phyloP scores from a whole-genome alignment of 768 basidiomycete genomes.

The Fomitopsis pulvina region DNA sequence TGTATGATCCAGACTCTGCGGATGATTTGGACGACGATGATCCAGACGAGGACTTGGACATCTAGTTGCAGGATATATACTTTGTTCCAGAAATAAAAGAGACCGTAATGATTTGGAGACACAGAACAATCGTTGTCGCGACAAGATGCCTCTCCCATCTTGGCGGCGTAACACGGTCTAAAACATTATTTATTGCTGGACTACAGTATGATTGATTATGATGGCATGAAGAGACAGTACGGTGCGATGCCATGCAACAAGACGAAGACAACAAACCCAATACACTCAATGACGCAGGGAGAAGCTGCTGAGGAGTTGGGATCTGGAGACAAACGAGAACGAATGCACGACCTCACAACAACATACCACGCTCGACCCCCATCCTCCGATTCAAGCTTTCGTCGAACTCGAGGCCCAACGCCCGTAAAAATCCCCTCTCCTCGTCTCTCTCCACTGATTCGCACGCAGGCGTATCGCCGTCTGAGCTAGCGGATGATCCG shows the following conservation, averaged over 20 bases:
- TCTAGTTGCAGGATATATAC: too few species aligned
- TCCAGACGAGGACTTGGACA: conserved; percentile 91
- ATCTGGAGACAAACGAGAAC: neutral
- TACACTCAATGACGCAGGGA: neutral
- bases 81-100: too few species aligned
- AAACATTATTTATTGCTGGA: too few species aligned
- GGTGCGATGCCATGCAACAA: too few species aligned
- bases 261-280: neutral
- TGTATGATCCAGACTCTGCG: conserved; percentile 89
- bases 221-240: too few species aligned
- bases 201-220: too few species aligned
- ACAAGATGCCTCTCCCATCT: too few species aligned
- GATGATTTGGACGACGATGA: conserved; percentile 96
- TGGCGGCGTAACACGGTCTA: too few species aligned
- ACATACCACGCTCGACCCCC: neutral
- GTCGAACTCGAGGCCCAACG: conserved; percentile 20
- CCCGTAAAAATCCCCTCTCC: conserved; percentile 17
- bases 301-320: neutral
- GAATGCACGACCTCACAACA: neutral
- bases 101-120: too few species aligned
- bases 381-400: conserved; percentile 11
- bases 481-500: neutral
- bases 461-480: neutral
- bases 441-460: conserved; percentile 9
- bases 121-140: too few species aligned